These are phyloP conservation scores for Venturia effusa DNA, from an alignment of 2,329 filamentous ascomycete species.

Conservation along the genomic window DNA sequence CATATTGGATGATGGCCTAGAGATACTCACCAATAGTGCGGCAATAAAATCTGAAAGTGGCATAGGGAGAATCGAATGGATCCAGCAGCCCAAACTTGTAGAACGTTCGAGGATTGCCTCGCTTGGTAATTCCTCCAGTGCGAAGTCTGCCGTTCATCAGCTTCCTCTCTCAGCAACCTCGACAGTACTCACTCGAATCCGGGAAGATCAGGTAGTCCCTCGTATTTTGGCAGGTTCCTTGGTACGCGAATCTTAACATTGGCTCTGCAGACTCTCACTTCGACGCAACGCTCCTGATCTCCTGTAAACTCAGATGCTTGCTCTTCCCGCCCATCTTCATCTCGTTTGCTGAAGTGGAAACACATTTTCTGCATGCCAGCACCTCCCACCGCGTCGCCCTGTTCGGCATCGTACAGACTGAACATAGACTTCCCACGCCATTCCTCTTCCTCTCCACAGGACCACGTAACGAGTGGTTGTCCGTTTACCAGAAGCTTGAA, in stretches of 20 bases:
- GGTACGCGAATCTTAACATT: slow-evolving; percentile 28
- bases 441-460: slow-evolving; percentile 28
- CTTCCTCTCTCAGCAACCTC: slow-evolving; percentile 5
- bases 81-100: slow-evolving; percentile 41
- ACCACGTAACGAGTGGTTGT: slow-evolving; percentile 32
- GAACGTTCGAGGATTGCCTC: slow-evolving; percentile 30
- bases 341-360: slow-evolving; percentile 16
- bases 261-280: slow-evolving; percentile 32
- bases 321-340: not conserved
- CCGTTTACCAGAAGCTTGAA: slow-evolving; percentile 37
- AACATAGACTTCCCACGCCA: slow-evolving; percentile 36
- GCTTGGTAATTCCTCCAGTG: slow-evolving; percentile 26
- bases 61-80: slow-evolving; percentile 36
- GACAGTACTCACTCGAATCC: slow-evolving; percentile 22
- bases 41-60: slow-evolving; percentile 32
- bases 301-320: not conserved
- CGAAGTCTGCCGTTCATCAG: slow-evolving; percentile 22
- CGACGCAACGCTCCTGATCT: slow-evolving; percentile 22
- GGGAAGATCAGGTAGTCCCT: slow-evolving; percentile 7
- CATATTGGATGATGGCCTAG: not conserved
- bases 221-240: slow-evolving; percentile 20
- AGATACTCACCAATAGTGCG: slow-evolving; percentile 18
- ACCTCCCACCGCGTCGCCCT: slow-evolving; percentile 15
- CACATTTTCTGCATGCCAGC: slow-evolving; percentile 29
- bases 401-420: slow-evolving; percentile 27